A percentile compares a stretch with the other conserved stretches of the same genome.
Conservation (phyloP, 805 yeast genomes). For the Wickerhamiella azymoides region DNA sequence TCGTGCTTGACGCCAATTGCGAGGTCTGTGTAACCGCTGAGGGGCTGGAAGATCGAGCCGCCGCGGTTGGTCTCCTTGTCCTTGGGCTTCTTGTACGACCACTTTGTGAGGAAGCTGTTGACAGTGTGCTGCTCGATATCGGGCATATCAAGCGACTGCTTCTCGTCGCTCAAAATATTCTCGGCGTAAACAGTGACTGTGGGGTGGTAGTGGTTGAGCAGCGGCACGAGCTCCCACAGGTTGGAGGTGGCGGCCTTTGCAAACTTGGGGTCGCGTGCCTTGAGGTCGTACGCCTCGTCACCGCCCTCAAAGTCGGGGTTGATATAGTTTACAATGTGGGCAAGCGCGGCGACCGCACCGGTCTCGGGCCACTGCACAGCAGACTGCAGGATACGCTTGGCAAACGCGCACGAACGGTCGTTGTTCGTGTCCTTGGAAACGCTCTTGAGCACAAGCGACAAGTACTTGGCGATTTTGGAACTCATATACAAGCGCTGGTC, state of each 20-base stretch:
- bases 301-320: conserved; percentile 35
- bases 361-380: conserved; percentile 76
- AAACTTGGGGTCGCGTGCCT: conserved; percentile 81
- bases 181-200: conserved; percentile 72
- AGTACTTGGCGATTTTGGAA: conserved; percentile 83
- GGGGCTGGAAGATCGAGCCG: conserved; percentile 92
- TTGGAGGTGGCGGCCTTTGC: conserved; percentile 76
- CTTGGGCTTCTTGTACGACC: conserved; percentile 87
- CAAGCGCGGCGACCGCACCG: conserved; percentile 39
- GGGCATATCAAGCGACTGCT: conserved; percentile 45
- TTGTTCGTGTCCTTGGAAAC: conserved; percentile 43
- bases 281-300: conserved; percentile 50
- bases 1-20: conserved; percentile 22
- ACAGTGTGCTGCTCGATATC: conserved; percentile 81
- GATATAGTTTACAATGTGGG: conserved; percentile 25
- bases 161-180: conserved; percentile 36
- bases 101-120: conserved; percentile 84
- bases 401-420: conserved; percentile 71
- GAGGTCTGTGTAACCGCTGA: conserved; percentile 46
- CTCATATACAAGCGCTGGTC: conserved; percentile 76
- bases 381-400: conserved; percentile 76
- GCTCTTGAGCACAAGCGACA: conserved; percentile 74
- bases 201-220: conserved; percentile 80
- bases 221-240: conserved; percentile 72
- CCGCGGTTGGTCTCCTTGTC: conserved; percentile 65